Conservation (phyloP, 2,329 filamentous ascomycete species). For the Sphaerostilbella broomeana region DNA sequence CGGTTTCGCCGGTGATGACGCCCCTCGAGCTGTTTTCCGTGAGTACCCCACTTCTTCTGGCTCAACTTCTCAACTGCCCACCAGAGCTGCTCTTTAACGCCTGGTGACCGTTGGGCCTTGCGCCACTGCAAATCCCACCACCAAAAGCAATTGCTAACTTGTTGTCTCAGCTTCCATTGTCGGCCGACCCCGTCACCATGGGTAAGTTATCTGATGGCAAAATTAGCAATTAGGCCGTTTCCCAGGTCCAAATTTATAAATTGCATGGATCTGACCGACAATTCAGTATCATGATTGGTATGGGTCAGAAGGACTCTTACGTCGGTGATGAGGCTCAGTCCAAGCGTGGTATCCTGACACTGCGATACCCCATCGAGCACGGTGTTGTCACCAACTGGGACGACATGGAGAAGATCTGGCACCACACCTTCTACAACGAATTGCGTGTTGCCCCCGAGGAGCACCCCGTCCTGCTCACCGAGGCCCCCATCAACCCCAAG, state of each 20-base stretch:
- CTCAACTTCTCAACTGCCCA: constrained; percentile 9
- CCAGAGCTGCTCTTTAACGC: constrained; percentile 14
- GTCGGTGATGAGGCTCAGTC: constrained; percentile 99
- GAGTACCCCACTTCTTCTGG: constrained; percentile 50
- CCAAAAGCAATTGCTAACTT: constrained; percentile 29
- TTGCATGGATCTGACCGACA: constrained; percentile 15
- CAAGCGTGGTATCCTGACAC: constrained; percentile 99
- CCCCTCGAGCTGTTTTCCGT: constrained; percentile 99
- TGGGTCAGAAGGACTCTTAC: constrained; percentile 99
- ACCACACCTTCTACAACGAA: constrained; percentile 99
- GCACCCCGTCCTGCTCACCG: constrained; percentile 98
- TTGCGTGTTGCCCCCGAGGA: constrained; percentile 99
- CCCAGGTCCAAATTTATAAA: neutral
- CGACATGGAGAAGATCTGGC: constrained; percentile 99
- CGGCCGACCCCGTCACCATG: constrained; percentile 99
- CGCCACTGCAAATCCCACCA: constrained; percentile 6
- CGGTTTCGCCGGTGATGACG: constrained; percentile 99
- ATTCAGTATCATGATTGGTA: constrained; percentile 98
- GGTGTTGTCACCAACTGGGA: constrained; percentile 99
- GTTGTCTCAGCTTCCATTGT: constrained; percentile 80
- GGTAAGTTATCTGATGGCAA: constrained; percentile 56
- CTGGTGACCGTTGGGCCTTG: constrained; percentile 13
- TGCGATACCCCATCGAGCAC: constrained; percentile 99
- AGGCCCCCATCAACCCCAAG: constrained; percentile 99
- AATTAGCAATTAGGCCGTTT: constrained; percentile 9